These are phyloP conservation scores for Apophysomyces trapeziformis DNA, from an alignment of 371 early-diverging fungal genomes.

Conservation along the genomic window DNA sequence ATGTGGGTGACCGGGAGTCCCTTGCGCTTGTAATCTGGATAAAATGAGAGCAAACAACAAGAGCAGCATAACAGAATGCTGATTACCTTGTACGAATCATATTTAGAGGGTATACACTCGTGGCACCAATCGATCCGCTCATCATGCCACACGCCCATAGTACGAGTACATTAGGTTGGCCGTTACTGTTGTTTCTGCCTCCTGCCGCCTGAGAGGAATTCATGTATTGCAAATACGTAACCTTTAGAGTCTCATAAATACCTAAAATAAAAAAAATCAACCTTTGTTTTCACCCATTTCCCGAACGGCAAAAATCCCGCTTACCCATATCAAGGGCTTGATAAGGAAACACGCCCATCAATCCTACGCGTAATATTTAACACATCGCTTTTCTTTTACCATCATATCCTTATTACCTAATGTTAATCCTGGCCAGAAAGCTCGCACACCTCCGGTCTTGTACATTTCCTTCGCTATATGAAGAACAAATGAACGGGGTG, in stretches of 20 bases:
- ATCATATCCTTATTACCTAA: conserved; percentile 20
- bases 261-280: conserved; percentile 20
- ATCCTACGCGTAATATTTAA: conserved; percentile 11
- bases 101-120: conserved; percentile 79
- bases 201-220: conserved; percentile 35
- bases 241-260: conserved; percentile 78
- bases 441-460: conserved; percentile 60
- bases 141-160: conserved; percentile 78
- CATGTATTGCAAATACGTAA: conserved; percentile 64
- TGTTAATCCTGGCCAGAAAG: conserved; percentile 80
- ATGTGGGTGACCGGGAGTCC: conserved; percentile 78
- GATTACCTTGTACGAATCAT: conserved; percentile 82
- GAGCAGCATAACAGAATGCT: not conserved
- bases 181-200: conserved; percentile 26
- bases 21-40: conserved; percentile 82
- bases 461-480: conserved; percentile 65
- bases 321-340: conserved; percentile 77
- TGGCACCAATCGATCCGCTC: conserved; percentile 74
- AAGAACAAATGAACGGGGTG: conserved; percentile 32
- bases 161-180: conserved; percentile 53
- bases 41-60: not conserved
- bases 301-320: not conserved
- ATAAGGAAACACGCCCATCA: conserved; percentile 84
- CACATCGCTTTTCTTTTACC: not conserved
- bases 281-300: not conserved